phyloP scores from a whole-genome alignment of 257 asterid genomes.

The Dorcoceras hygrometricum region DNA sequence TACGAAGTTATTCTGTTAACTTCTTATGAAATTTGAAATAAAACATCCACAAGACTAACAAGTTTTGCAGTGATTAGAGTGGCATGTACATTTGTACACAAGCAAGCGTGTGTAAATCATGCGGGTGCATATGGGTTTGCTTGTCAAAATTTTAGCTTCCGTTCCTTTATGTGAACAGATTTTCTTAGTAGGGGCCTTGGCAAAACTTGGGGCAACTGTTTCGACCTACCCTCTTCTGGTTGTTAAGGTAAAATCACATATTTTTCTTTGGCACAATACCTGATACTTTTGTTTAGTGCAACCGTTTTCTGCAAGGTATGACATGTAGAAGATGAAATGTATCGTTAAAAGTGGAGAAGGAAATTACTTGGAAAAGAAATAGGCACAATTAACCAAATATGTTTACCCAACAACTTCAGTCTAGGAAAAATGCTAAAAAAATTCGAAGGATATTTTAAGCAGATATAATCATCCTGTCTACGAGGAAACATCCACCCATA shows the following conservation, averaged over 20 bases:
- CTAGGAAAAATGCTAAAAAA: background rate
- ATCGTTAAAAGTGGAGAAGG: background rate
- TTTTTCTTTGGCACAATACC: background rate
- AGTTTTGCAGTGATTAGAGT: background rate
- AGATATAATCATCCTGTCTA: background rate
- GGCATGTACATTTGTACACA: background rate
- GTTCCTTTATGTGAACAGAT: slow-evolving; percentile 38
- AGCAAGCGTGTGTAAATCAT: background rate
- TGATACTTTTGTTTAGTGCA: slow-evolving; percentile 9
- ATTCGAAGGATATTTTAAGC: background rate
- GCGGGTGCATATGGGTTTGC: background rate
- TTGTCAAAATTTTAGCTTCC: slow-evolving; percentile 1
- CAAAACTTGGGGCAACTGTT: slow-evolving; percentile 92
- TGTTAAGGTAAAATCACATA: slow-evolving; percentile 58
- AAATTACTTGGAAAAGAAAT: no score
- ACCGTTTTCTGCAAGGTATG: slow-evolving; percentile 8
- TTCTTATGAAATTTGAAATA: background rate
- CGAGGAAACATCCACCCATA: background rate
- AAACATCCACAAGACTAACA: background rate
- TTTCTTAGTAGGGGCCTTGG: slow-evolving; percentile 76
- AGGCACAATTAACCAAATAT: background rate
- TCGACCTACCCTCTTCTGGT: slow-evolving; percentile 87
- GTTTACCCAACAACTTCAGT: background rate
- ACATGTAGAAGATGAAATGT: slow-evolving; percentile 16
- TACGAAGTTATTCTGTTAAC: background rate